phyloP scores from a whole-genome alignment of 2,329 filamentous ascomycete species.

The Diaporthe batatas region DNA sequence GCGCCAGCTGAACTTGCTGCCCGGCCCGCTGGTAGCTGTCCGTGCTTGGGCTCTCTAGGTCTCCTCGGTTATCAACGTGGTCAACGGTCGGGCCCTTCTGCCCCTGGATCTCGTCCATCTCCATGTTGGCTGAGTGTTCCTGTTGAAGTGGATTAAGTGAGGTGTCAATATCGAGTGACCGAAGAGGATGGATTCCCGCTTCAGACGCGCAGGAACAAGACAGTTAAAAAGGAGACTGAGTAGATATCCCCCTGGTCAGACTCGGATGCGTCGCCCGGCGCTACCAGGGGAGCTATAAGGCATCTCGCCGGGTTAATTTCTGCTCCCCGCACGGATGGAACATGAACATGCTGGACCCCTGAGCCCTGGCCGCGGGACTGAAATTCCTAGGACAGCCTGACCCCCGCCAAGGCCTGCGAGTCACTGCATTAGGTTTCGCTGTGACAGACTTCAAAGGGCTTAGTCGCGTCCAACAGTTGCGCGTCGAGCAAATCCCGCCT shows the following conservation, averaged over 20 bases:
- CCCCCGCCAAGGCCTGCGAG: conserved; percentile 6
- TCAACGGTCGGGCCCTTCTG: conserved; percentile 8
- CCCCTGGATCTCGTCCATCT: conserved; percentile 26
- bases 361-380: conserved; percentile 13
- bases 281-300: conserved; percentile 12
- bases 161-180: neutral
- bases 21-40: conserved; percentile 14
- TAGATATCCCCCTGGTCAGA: too few relatives aligned
- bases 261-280: neutral
- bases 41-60: neutral
- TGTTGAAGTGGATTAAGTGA: neutral
- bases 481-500: conserved; percentile 10
- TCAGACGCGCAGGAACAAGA: neutral
- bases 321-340: conserved; percentile 26
- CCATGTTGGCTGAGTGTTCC: neutral
- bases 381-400: conserved; percentile 16
- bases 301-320: conserved; percentile 23
- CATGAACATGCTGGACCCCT: conserved; percentile 26
- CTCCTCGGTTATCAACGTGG: conserved; percentile 5
- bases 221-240: neutral
- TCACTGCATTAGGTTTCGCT: conserved; percentile 32
- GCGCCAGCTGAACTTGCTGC: conserved; percentile 20
- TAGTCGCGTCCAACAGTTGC: conserved; percentile 13
- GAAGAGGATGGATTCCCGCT: fast-evolving
- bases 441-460: conserved; percentile 22